phyloP scores from a whole-genome alignment of 306 rosid species.

The Gleditsia sinensis region DNA sequence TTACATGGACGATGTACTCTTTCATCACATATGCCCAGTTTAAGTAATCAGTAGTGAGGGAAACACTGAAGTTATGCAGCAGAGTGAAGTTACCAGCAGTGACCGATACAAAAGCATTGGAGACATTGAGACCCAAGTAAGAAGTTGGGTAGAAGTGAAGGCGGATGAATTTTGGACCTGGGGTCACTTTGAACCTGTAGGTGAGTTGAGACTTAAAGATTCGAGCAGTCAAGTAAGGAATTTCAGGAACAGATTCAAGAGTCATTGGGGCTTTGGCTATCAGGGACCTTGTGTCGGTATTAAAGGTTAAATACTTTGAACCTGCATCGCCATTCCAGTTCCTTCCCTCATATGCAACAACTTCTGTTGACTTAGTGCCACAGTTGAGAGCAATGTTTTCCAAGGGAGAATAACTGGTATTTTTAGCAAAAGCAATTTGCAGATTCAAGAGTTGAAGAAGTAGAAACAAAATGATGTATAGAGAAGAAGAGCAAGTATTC shows the following conservation, averaged over 20 bases:
- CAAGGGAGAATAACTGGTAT: constrained; percentile 20
- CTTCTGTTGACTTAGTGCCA: constrained; percentile 27
- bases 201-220: constrained; percentile 39
- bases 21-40: constrained; percentile 37
- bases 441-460: neutral
- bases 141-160: constrained; percentile 47
- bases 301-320: constrained; percentile 26
- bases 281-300: constrained; percentile 26
- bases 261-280: constrained; percentile 12
- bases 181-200: constrained; percentile 40
- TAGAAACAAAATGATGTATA: neutral
- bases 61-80: constrained; percentile 48
- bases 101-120: constrained; percentile 38
- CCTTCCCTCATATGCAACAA: constrained; percentile 34
- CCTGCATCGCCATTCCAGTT: constrained; percentile 38
- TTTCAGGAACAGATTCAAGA: constrained; percentile 17
- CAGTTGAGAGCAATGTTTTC: constrained; percentile 45
- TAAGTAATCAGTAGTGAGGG: constrained; percentile 39
- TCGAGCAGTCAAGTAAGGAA: constrained; percentile 47
- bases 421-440: constrained; percentile 24
- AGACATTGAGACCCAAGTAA: constrained; percentile 27
- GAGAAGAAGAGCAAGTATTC: neutral
- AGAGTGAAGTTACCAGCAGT: constrained; percentile 40
- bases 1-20: constrained; percentile 41
- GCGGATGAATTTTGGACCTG: constrained; percentile 50